Evolutionary conservation across 257 asterid species (phyloP).

Genomic region (Perilla frutescens): DNA sequence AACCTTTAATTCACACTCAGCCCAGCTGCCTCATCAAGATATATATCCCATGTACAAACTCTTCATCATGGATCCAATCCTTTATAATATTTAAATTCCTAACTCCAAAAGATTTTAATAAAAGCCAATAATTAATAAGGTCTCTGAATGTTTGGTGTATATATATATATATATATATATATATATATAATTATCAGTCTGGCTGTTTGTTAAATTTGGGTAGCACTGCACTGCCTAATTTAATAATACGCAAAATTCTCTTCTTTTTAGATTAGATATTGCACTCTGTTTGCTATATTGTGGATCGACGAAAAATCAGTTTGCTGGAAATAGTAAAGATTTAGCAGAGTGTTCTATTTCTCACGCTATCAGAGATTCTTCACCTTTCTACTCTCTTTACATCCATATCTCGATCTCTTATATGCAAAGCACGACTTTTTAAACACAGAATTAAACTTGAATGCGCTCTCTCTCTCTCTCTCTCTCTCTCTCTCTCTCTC

Average conservation of each 20-base stretch:
- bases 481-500: neutral
- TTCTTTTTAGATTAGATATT: conserved; percentile 24
- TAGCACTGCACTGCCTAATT: too few relatives aligned
- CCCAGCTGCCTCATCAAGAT: too few relatives aligned
- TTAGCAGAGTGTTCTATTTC: conserved; percentile 1
- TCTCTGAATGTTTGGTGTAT: too few relatives aligned
- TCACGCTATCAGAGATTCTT: conserved; percentile 36
- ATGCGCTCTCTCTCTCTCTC: neutral
- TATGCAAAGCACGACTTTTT: conserved; percentile 1
- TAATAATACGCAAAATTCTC: neutral
- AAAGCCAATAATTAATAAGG: too few relatives aligned
- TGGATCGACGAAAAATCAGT: conserved; percentile 32
- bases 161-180: too few relatives aligned
- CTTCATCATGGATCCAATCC: too few relatives aligned
- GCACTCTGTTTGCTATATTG: neutral
- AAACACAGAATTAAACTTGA: neutral
- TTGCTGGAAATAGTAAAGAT: conserved; percentile 38
- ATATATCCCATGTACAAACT: too few relatives aligned
- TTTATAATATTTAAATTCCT: too few relatives aligned
- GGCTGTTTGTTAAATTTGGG: too few relatives aligned
- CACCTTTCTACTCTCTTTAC: neutral
- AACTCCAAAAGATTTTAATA: too few relatives aligned
- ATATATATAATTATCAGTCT: too few relatives aligned
- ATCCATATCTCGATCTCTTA: neutral
- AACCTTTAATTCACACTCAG: too few relatives aligned